Evolutionary conservation across 2,329 filamentous ascomycete species (phyloP).

Genomic region (Graphilbum ipis-grandicollis): DNA sequence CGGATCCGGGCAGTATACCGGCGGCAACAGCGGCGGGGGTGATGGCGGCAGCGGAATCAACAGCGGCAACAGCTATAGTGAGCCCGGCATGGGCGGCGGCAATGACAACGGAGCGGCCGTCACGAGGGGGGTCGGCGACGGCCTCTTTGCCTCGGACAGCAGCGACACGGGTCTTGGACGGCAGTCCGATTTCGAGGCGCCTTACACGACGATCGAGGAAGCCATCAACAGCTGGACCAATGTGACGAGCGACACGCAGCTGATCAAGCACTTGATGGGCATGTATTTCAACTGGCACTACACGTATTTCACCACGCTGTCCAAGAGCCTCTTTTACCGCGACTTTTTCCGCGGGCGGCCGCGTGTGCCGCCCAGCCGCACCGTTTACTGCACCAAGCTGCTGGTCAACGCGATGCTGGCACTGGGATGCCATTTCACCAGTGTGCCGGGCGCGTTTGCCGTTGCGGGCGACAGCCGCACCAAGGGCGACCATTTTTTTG

Average conservation of each 20-base stretch:
- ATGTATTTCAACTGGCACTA: conserved; percentile 99
- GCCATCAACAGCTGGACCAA: conserved; percentile 74
- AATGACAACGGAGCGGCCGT: not conserved
- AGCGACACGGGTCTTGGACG: too few relatives aligned
- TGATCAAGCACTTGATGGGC: conserved; percentile 76
- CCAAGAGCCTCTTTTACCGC: conserved; percentile 69
- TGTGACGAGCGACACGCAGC: conserved; percentile 61
- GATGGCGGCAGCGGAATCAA: too few relatives aligned
- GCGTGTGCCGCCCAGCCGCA: conserved; percentile 29
- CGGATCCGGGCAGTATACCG: too few relatives aligned
- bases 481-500: conserved; percentile 91
- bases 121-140: not conserved
- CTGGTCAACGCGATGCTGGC: conserved; percentile 90
- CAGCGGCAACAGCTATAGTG: not conserved
- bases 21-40: too few relatives aligned
- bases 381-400: conserved; percentile 70
- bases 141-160: conserved; percentile 14
- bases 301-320: conserved; percentile 82
- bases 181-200: conserved; percentile 23
- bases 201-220: conserved; percentile 33
- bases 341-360: conserved; percentile 64
- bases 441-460: conserved; percentile 52
- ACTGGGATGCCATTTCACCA: conserved; percentile 84
- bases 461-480: conserved; percentile 61
- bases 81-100: conserved; percentile 7